Evolutionary conservation across 352 stramenopile genomes (phyloP).

Genomic region (Hyaloperonospora brassicae): DNA sequence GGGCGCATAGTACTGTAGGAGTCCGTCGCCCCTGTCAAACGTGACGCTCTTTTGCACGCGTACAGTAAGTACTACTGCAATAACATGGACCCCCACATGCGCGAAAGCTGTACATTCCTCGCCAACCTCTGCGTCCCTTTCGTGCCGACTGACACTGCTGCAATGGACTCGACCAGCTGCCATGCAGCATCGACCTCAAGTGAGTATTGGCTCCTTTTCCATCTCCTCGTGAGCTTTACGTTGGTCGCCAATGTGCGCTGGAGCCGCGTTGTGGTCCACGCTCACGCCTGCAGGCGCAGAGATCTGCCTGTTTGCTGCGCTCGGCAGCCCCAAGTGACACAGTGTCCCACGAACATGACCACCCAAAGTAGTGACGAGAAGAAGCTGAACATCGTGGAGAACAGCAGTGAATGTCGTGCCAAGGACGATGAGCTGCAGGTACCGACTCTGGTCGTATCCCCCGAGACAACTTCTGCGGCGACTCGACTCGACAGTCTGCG

Average conservation of each 20-base stretch:
- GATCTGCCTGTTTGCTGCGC: slow-evolving; percentile 12
- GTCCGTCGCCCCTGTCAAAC: no score
- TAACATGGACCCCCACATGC: no score
- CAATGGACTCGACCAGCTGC: no score
- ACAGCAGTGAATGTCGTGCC: not conserved
- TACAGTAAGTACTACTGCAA: no score
- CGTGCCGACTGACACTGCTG: no score
- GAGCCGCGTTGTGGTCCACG: slow-evolving; percentile 28
- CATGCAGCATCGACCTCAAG: slow-evolving; percentile 1
- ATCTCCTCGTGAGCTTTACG: slow-evolving; percentile 33
- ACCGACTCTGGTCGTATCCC: slow-evolving; percentile 3
- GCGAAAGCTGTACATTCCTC: no score
- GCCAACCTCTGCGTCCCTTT: no score
- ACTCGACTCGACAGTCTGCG: slow-evolving; percentile 16
- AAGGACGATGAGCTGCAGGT: slow-evolving; percentile 15
- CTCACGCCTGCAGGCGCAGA: slow-evolving; percentile 17
- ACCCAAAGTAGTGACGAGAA: slow-evolving; percentile 5
- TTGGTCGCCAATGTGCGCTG: slow-evolving; percentile 39
- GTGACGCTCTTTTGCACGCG: no score
- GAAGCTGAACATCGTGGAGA: slow-evolving; percentile 1
- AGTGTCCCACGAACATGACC: slow-evolving; percentile 6
- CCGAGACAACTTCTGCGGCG: slow-evolving; percentile 9
- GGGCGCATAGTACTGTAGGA: no score
- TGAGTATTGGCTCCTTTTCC: slow-evolving; percentile 30
- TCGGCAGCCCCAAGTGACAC: slow-evolving; percentile 12